Percentiles rank a stretch among this genome's conserved stretches.
Evolutionary conservation across 768 basidiomycete genomes (phyloP).

Genomic region (Filobasidium floriforme): DNA sequence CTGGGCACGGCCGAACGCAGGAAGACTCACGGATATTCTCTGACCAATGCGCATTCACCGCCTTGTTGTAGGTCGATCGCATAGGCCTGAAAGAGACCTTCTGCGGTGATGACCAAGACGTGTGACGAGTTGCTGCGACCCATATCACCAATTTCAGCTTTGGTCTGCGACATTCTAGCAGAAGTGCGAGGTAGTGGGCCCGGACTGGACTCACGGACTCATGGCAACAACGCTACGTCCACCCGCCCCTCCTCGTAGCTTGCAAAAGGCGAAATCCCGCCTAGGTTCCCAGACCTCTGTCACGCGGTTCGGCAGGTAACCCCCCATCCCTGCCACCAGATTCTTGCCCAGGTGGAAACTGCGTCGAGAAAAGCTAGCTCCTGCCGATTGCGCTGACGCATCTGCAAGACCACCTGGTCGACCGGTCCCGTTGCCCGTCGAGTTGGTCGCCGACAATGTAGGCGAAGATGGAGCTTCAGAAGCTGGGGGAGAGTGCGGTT

Average conservation of each 20-base stretch:
- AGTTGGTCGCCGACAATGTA: conserved; percentile 24
- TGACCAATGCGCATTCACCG: conserved; percentile 88
- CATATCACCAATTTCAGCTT: neutral
- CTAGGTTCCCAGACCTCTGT: conserved; percentile 97
- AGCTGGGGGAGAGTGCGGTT: conserved; percentile 27
- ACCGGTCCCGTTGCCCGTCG: conserved; percentile 13
- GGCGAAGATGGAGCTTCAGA: conserved; percentile 34
- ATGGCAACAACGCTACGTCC: conserved; percentile 80
- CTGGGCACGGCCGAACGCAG: neutral
- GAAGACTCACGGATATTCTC: conserved; percentile 67
- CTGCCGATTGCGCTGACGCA: conserved; percentile 20
- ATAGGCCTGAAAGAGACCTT: conserved; percentile 92
- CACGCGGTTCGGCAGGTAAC: conserved; percentile 62
- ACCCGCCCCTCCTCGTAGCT: conserved; percentile 63
- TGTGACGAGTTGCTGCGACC: conserved; percentile 74
- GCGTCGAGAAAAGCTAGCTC: conserved; percentile 34
- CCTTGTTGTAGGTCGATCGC: conserved; percentile 92
- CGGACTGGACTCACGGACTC: conserved; percentile 58
- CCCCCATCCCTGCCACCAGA: conserved; percentile 42
- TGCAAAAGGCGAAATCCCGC: conserved; percentile 83
- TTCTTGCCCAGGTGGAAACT: conserved; percentile 43
- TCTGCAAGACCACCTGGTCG: neutral
- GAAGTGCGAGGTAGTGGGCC: neutral
- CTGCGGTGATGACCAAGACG: conserved; percentile 91
- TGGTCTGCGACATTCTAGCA: neutral